Base-by-base conservation (phyloP, 169 alveolate species). In the Cryptosporidium baileyi region DNA sequence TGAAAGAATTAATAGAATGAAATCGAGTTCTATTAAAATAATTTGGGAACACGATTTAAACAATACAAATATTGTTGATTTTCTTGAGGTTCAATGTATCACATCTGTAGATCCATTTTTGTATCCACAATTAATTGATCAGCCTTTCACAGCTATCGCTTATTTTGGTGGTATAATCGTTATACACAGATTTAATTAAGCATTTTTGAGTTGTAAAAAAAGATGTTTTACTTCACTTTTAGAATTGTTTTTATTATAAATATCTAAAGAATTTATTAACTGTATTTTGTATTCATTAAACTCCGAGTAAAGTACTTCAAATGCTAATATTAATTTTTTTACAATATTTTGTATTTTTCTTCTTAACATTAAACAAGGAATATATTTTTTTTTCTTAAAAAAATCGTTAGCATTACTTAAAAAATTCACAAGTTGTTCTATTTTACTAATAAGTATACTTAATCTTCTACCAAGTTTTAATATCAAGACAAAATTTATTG, bases 131-230 rank as follows among this genome's bases (percentile, higher is more conserved):
- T 22, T 74, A 24, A 57, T 57, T 2, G 22, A 38, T 61, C 85
- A 74, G 30, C 74, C 85, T 1, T 74, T 49, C 40, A 49, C 54
- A 11, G 85, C 85, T 26, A 74, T 74, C 8, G 47, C 85, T 17
- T 74, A 74, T 57, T 74, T 74, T 26, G 85, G 85, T 51, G 85
- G 85, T 30, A 8, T 74, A 5, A 44, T 74, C 15, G 85, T 67
- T 13, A 74, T 74, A 19, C 67, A 74, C 40, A 51, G 54, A 26
- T 57, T 74, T 19, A 4, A 40, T n/a, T 65, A 49, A 47, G 15
- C 3, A 9, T 4, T 32, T 15, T 28, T 74, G 7, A 74, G 40
- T 40, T 74, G 67, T 54, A 52, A 36, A 26, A 38, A 44, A 32
- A 67, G 74, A 28, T 26, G 41, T 17, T 52, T 41, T 26, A 63